Percentiles rank a stretch among this genome's conserved stretches.
These are phyloP conservation scores for Veloporphyrellus conicus DNA, from an alignment of 1,284 basidiomycete genomes.

Conservation along the genomic window DNA sequence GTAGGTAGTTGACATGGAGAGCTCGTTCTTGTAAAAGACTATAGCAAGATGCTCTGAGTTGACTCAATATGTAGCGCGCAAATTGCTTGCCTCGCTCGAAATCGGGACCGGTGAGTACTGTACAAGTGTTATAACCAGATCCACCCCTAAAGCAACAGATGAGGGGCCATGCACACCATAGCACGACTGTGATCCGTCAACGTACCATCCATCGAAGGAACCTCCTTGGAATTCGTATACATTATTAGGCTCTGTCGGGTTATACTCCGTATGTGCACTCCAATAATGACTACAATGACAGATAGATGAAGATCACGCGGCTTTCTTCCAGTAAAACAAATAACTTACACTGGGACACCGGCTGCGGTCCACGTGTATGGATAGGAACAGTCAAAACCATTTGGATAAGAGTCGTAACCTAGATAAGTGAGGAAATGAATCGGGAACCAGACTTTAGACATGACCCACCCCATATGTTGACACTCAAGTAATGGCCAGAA, in stretches of 20 bases:
- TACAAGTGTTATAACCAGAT: conserved; percentile 18
- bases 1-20: conserved; percentile 45
- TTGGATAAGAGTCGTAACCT: conserved; percentile 51
- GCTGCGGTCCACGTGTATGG: conserved; percentile 45
- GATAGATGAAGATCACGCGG: not conserved
- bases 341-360: conserved; percentile 36
- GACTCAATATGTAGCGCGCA: not conserved
- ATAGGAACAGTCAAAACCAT: conserved; percentile 54
- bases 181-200: not conserved
- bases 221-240: conserved; percentile 51
- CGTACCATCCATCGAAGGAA: conserved; percentile 49
- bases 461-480: conserved; percentile 43
- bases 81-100: conserved; percentile 23
- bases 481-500: conserved; percentile 41
- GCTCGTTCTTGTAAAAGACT: conserved; percentile 52
- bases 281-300: conserved; percentile 12
- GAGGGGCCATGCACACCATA: not conserved
- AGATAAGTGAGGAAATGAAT: not conserved
- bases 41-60: not conserved
- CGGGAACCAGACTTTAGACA: not conserved
- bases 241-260: conserved; percentile 40
- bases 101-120: conserved; percentile 23
- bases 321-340: not conserved
- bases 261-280: conserved; percentile 36
- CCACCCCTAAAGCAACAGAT: conserved; percentile 19